A percentile compares a stretch with the other conserved stretches of the same genome.
These are phyloP conservation scores for Thelonectria blattea DNA, from an alignment of 2,329 filamentous ascomycete species.

Conservation along the genomic window DNA sequence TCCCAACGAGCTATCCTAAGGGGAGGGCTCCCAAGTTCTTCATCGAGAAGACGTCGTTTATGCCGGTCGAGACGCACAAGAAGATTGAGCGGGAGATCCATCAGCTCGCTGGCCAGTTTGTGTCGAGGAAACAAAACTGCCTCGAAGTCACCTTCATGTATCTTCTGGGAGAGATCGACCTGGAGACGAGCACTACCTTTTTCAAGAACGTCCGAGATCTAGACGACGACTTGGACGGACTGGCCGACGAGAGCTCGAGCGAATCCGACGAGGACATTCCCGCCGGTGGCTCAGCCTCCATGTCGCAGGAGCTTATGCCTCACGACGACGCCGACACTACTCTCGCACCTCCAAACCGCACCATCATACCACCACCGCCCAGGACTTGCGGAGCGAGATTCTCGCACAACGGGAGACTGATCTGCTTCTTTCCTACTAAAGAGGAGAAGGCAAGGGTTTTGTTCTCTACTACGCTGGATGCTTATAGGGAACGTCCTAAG, in stretches of 20 bases:
- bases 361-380: constrained; percentile 61
- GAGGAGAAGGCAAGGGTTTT: constrained; percentile 63
- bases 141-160: constrained; percentile 68
- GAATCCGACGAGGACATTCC: constrained; percentile 72
- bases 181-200: constrained; percentile 64
- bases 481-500: constrained; percentile 55
- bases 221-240: constrained; percentile 60
- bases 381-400: constrained; percentile 67
- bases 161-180: constrained; percentile 66
- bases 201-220: constrained; percentile 70
- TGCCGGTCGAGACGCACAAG: constrained; percentile 61
- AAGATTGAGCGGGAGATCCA: constrained; percentile 61
- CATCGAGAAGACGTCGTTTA: constrained; percentile 67
- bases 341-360: constrained; percentile 57
- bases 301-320: constrained; percentile 66
- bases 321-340: constrained; percentile 61
- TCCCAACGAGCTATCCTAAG: constrained; percentile 65
- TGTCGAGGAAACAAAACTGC: constrained; percentile 65
- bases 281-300: constrained; percentile 59
- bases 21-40: constrained; percentile 62
- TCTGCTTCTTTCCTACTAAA: constrained; percentile 73
- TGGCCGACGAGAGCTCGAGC: constrained; percentile 81
- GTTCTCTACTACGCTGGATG: constrained; percentile 54
- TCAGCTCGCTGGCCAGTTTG: constrained; percentile 60
- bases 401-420: constrained; percentile 65